A percentile compares a stretch with the other conserved stretches of the same genome.
Evolutionary conservation across 768 basidiomycete species (phyloP).

Genomic region (Coprinopsis strossmayeri): DNA sequence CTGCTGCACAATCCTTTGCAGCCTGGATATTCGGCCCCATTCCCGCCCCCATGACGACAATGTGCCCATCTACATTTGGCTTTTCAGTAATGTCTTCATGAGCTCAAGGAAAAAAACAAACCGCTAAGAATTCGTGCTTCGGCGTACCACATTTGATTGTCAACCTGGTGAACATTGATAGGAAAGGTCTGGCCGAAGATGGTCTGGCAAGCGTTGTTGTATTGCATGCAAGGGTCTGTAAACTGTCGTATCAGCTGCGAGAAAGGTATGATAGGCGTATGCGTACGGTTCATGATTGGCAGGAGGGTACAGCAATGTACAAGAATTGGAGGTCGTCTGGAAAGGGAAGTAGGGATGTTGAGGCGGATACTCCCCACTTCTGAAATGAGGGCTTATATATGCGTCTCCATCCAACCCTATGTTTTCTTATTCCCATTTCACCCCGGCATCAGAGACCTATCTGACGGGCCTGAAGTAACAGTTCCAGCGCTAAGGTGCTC

Average conservation of each 20-base stretch:
- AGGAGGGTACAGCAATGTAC: background rate
- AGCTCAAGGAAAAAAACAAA: background rate
- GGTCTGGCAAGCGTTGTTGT: conserved; percentile 2
- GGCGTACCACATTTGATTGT: background rate
- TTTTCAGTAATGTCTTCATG: background rate
- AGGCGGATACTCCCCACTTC: no score
- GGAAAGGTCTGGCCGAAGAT: background rate
- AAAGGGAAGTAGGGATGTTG: no score
- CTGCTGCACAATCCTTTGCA: background rate
- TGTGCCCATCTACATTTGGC: background rate
- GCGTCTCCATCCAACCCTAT: no score
- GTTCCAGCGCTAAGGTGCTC: no score
- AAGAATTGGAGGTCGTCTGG: no score
- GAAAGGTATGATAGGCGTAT: background rate
- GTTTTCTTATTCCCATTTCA: no score
- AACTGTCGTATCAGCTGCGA: background rate
- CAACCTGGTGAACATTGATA: background rate
- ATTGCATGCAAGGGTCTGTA: conserved; percentile 2
- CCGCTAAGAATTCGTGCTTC: background rate
- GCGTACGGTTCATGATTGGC: background rate
- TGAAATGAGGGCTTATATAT: no score
- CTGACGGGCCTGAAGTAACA: no score
- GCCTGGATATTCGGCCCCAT: background rate
- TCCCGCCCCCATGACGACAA: background rate
- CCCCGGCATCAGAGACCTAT: no score